A percentile compares a stretch with the other conserved stretches of the same genome.
phyloP scores from a whole-genome alignment of 805 yeast species.

The Saturnispora galanensis region DNA sequence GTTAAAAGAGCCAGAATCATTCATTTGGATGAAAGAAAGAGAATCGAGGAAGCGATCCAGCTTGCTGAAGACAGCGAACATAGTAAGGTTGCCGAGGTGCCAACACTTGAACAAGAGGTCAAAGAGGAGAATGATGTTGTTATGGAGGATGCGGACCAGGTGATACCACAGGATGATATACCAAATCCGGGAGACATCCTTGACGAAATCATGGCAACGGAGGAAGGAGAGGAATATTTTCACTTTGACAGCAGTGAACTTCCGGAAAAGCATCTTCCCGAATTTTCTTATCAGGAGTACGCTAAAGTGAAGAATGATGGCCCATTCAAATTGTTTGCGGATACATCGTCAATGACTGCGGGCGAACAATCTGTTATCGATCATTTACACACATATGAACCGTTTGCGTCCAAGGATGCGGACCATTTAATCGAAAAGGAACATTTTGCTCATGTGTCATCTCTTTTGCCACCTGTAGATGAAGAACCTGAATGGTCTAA shows the following conservation, averaged over 20 bases:
- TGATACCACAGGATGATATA: not conserved
- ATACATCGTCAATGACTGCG: slow-evolving; percentile 32
- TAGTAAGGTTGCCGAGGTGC: not conserved
- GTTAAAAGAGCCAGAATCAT: slow-evolving; percentile 41
- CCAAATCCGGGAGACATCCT: not conserved
- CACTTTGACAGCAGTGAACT: slow-evolving; percentile 27
- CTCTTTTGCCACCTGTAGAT: slow-evolving; percentile 54
- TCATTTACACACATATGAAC: slow-evolving; percentile 37
- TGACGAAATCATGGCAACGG: not conserved
- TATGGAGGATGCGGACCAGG: not conserved
- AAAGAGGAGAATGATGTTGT: slow-evolving; percentile 9
- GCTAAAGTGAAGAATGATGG: slow-evolving; percentile 5
- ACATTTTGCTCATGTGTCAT: slow-evolving; percentile 47
- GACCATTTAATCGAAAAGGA: slow-evolving; percentile 24
- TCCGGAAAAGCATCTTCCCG: slow-evolving; percentile 23
- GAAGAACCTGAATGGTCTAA: slow-evolving; percentile 54
- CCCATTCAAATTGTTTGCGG: slow-evolving; percentile 40
- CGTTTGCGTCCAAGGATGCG: slow-evolving; percentile 32
- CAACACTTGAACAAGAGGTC: slow-evolving; percentile 5
- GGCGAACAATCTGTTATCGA: slow-evolving; percentile 39
- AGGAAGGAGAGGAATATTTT: not conserved
- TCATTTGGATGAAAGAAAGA: slow-evolving; percentile 14
- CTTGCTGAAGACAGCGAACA: slow-evolving; percentile 8
- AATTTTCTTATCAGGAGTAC: slow-evolving; percentile 23
- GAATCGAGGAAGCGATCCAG: slow-evolving; percentile 7